Evolutionary conservation across 768 basidiomycete genomes (phyloP).

Genomic region (Punctularia strigosozonata): DNA sequence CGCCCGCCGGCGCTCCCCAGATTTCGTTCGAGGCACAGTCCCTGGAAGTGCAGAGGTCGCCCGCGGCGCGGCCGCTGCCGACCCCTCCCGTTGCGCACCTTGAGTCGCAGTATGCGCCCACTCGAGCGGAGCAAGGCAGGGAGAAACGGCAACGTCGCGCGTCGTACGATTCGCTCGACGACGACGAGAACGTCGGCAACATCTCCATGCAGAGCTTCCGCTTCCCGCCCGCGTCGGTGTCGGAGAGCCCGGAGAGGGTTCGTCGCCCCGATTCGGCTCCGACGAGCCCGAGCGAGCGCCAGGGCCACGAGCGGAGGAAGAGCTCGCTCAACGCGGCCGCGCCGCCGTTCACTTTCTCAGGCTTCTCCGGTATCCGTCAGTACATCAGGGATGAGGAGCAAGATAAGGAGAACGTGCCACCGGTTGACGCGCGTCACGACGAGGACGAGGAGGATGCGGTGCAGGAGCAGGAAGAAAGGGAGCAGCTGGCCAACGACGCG

Average conservation of each 20-base stretch:
- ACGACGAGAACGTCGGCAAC: constrained; percentile 37
- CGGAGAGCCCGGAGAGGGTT: constrained; percentile 36
- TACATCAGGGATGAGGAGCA: constrained; percentile 6
- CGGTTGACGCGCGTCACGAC: constrained; percentile 20
- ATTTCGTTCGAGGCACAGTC: constrained; percentile 27
- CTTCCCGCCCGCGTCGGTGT: constrained; percentile 44
- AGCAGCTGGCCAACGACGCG: constrained; percentile 5
- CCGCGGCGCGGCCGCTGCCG: constrained; percentile 27
- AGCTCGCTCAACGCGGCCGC: constrained; percentile 29
- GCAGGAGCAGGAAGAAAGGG: constrained; percentile 13
- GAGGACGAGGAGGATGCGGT: constrained; percentile 15
- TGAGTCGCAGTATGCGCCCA: constrained; percentile 13
- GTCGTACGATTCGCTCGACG: constrained; percentile 28
- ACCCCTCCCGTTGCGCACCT: constrained; percentile 19
- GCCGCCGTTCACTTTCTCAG: constrained; percentile 58
- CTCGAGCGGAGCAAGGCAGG: constrained; percentile 49
- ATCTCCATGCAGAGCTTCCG: constrained; percentile 55
- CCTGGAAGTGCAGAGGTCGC: constrained; percentile 14
- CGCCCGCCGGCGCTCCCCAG: constrained; percentile 52
- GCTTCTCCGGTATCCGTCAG: constrained; percentile 29
- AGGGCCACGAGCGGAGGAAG: constrained; percentile 10
- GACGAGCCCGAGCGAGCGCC: constrained; percentile 20
- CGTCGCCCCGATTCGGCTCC: constrained; percentile 38
- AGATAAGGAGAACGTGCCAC: constrained; percentile 1
- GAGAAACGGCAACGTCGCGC: constrained; percentile 67